phyloP scores from a whole-genome alignment of 495 filamentous ascomycete species.

The Neurospora sp. region DNA sequence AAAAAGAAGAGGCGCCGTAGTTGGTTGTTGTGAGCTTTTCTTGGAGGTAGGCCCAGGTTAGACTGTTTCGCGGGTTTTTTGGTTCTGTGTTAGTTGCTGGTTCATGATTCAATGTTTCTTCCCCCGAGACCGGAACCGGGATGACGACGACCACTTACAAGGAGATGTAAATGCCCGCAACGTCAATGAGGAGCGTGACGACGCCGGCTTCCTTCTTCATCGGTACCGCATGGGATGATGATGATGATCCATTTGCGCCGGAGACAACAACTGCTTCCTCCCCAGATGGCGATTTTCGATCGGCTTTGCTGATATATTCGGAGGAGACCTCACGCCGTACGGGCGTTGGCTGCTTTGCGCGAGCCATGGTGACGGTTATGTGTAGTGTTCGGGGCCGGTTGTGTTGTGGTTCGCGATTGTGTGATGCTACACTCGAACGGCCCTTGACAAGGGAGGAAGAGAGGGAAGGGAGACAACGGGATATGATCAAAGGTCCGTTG shows the following conservation, averaged over 20 bases:
- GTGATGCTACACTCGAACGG: not conserved
- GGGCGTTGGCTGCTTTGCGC: constrained; percentile 59
- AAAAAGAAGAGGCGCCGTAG: constrained; percentile 42
- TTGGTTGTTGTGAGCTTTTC: constrained; percentile 95
- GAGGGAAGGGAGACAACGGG: not conserved
- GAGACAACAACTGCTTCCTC: not conserved
- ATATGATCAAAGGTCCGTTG: not conserved
- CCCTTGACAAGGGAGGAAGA: not conserved
- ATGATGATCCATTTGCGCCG: not conserved
- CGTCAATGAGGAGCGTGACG: constrained; percentile 71
- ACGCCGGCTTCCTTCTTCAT: constrained; percentile 41
- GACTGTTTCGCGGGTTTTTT: constrained; percentile 35
- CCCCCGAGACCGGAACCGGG: too few species aligned
- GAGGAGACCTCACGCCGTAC: constrained; percentile 57
- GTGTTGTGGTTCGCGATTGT: not conserved
- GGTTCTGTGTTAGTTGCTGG: constrained; percentile 3
- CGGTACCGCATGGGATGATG: constrained; percentile 1
- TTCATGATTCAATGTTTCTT: too few species aligned
- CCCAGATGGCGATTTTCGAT: constrained; percentile 17
- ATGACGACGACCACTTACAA: constrained; percentile 57
- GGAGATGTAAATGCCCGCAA: constrained; percentile 87
- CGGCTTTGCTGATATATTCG: constrained; percentile 40
- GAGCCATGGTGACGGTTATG: constrained; percentile 53
- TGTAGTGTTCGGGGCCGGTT: not conserved
- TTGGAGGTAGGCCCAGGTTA: constrained; percentile 93